Evolutionary conservation across 2,329 filamentous ascomycete species (phyloP), one percentile per base, ranked within the genome.

Genomic region (Endothia cerciana): DNA sequence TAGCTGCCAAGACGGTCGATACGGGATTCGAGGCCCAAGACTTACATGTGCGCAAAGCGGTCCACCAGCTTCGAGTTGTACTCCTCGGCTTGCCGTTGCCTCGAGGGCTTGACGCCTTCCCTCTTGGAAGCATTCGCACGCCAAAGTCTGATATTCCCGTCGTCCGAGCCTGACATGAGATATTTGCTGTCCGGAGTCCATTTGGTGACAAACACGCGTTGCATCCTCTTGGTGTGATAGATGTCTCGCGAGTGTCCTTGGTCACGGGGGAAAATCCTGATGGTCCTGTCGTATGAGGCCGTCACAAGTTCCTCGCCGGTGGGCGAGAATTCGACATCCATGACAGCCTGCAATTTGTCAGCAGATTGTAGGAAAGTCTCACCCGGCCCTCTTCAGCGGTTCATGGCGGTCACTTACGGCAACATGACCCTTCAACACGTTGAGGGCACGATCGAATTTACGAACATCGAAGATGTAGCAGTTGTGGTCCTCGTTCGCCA

Each of bases 141-240:
- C 95, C 95, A 99, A 45, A 99, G 81, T 43, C 94, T 79, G 62
- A 84, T 65, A 49, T 74, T 69, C 30, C 95, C 95, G 75, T 98
- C 95, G 76, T 98, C 95, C 17, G 91, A 95, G 53, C 94, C 95
- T 5, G 91, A 93, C 57, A 99, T 85, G 28, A 99, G 80, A 76
- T 97, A 99, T 72, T 92, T 92, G 70, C 91, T 89, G 77, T 99
- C 95, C 6, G 93, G 91, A 0, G 93, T 95, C 85, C 91, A 98
- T 68, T 87, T 87, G 58, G 89, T 89, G 11, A 90, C 89, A 81
- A 96, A 96, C 64, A 97, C 93, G 71, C 94, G 87, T 81, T 98
- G 94, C 94, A 97, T 97, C 69, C 95, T 89, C 80, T 97, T 97
- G 22, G 95, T 97, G 97, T 97, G 28, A 94, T 97, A 99, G 59